phyloP scores from a whole-genome alignment of 2,329 filamentous ascomycete genomes.

The Fusarium palustre region DNA sequence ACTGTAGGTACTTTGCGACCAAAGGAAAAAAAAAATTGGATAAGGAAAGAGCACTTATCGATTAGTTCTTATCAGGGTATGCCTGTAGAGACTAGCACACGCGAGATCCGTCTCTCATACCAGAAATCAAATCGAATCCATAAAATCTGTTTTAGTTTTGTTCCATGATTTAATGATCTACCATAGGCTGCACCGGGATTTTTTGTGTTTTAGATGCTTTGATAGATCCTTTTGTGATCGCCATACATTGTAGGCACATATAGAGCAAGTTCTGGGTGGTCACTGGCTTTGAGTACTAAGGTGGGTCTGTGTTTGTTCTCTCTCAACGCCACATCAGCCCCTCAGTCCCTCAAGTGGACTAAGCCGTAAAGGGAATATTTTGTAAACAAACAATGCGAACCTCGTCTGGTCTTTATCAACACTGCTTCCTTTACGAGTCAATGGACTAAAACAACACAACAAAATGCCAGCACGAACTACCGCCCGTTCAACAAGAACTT shows the following conservation, averaged over 20 bases:
- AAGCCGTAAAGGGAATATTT: constrained; percentile 49
- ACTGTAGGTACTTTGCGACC: constrained; percentile 20
- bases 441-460: constrained; percentile 16
- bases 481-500: constrained; percentile 60
- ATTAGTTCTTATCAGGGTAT: background rate
- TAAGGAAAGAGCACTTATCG: constrained; percentile 24
- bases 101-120: background rate
- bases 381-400: constrained; percentile 48
- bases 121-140: background rate
- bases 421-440: constrained; percentile 2
- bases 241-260: too few relatives aligned
- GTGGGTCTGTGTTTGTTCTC: background rate
- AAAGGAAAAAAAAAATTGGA: constrained; percentile 31
- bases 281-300: too few relatives aligned
- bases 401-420: constrained; percentile 14
- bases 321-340: constrained; percentile 11
- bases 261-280: too few relatives aligned
- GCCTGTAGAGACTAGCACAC: background rate
- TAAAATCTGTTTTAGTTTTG: background rate
- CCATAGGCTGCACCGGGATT: too few relatives aligned
- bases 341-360: constrained; percentile 32
- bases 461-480: constrained; percentile 65
- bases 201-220: too few relatives aligned
- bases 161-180: too few relatives aligned
- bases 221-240: too few relatives aligned